Conservation (phyloP, 2,329 filamentous ascomycete genomes). For the Xylariaceae sp. region DNA sequence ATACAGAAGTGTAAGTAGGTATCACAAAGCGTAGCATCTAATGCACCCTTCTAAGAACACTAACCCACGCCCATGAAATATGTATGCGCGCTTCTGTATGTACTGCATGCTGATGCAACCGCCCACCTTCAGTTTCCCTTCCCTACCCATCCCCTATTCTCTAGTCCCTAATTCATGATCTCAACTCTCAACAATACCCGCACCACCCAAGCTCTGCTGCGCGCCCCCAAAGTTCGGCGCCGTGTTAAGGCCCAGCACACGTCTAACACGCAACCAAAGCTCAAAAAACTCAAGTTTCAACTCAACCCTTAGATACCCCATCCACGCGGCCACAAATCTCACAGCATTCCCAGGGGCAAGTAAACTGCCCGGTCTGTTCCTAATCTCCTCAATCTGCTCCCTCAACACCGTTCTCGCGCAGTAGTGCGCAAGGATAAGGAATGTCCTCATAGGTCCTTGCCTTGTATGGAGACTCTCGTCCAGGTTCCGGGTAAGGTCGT, state of each 20-base stretch:
- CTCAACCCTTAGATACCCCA: slow-evolving; percentile 58
- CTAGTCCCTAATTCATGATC: background rate
- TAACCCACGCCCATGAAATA: too few relatives aligned
- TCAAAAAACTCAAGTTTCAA: slow-evolving; percentile 64
- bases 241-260: slow-evolving; percentile 39
- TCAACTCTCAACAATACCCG: slow-evolving; percentile 1
- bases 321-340: slow-evolving; percentile 54
- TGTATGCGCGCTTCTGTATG: too few relatives aligned
- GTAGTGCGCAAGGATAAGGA: slow-evolving; percentile 67
- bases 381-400: slow-evolving; percentile 61
- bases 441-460: slow-evolving; percentile 62
- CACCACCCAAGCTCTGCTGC: background rate
- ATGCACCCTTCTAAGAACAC: too few relatives aligned
- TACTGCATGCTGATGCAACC: too few relatives aligned
- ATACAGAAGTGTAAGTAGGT: background rate
- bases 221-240: background rate
- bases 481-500: slow-evolving; percentile 88
- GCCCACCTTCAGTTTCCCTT: too few relatives aligned
- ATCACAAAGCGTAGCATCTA: background rate
- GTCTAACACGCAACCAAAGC: slow-evolving; percentile 56
- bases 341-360: slow-evolving; percentile 57
- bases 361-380: slow-evolving; percentile 48
- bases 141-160: background rate
- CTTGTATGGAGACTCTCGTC: slow-evolving; percentile 85
- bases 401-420: slow-evolving; percentile 65